Conservation (phyloP, 2,329 filamentous ascomycete genomes). For the Nigrospora sphaerica region DNA sequence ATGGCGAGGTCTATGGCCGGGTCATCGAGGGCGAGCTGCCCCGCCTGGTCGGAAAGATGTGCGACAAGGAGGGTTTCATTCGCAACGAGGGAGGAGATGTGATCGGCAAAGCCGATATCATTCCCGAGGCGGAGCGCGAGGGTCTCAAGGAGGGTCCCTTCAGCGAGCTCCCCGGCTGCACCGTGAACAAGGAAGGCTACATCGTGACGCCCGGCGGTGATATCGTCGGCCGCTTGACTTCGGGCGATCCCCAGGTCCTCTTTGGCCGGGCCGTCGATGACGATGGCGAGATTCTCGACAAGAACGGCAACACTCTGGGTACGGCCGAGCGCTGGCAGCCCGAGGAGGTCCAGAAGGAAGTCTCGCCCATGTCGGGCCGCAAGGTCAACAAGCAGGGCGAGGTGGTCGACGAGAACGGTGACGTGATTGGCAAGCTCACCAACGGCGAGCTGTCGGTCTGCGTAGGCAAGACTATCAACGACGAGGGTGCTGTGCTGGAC, state of each 20-base stretch:
- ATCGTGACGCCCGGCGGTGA: slow-evolving; percentile 60
- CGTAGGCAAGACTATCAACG: slow-evolving; percentile 62
- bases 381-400: slow-evolving; percentile 53
- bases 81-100: slow-evolving; percentile 67
- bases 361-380: slow-evolving; percentile 45
- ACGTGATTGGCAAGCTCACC: slow-evolving; percentile 59
- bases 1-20: slow-evolving; percentile 52
- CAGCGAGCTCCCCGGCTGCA: slow-evolving; percentile 56
- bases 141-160: slow-evolving; percentile 61
- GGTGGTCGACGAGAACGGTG: slow-evolving; percentile 50
- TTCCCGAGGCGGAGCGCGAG: slow-evolving; percentile 59
- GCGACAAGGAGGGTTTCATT: slow-evolving; percentile 64
- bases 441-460: slow-evolving; percentile 60
- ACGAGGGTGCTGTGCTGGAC: slow-evolving; percentile 65
- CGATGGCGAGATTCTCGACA: slow-evolving; percentile 76
- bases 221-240: slow-evolving; percentile 63
- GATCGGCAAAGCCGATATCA: slow-evolving; percentile 60
- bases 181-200: slow-evolving; percentile 62
- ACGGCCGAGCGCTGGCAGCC: slow-evolving; percentile 55
- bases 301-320: slow-evolving; percentile 56
- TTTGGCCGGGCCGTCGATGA: slow-evolving; percentile 71
- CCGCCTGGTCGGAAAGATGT: slow-evolving; percentile 60
- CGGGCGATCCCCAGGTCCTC: slow-evolving; percentile 65
- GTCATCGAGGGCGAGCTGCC: slow-evolving; percentile 61
- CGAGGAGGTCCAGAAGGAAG: slow-evolving; percentile 42